Base-by-base conservation (phyloP, 345 rosid species). In the Arabidopsis arenosa region DNA sequence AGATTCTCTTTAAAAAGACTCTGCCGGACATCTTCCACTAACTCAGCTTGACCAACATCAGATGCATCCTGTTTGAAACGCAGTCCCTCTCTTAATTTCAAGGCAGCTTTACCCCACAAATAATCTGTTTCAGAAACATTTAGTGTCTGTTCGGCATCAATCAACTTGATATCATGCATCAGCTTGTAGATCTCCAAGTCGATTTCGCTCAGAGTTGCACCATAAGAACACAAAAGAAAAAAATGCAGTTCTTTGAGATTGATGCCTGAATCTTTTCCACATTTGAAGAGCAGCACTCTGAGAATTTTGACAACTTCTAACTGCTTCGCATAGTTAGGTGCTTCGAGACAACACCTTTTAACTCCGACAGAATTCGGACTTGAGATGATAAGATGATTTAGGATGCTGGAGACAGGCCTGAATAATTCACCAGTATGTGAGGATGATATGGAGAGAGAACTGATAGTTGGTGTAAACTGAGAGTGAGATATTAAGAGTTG, bases 151-250 rank as follows among this genome's bases (percentile, higher is more conserved):
- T 83, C 76, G 18, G 56, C 77, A 68, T 81, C 90, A 43, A 77
- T 70, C 26, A 76, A 73, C 81, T 88, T 89, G 60, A 92, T 86
- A 79, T 82, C 90, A 78, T 58, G 83, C 88, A 90, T 78, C 74
- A 92, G 51, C 78, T 66, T 76, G 80, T 82, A 85, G 63, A 95
- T 80, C 89, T 89, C 96, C 82, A 84, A 36, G 84, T 95, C 97
- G 74, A 81, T 79, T 65, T 89, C 87, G 79, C 88, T 40, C 5
- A 89, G 81, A 14, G 97, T 92, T 59, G 96, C 99, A 79, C 92
- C 91, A 84, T 95, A 95, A 65, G 97, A 89, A 83, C 90, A 86
- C 80, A 89, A 80, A 77, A 95, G 92, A 81, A 92, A 83, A 9
- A 78, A 74, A 63, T 81, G 82, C 58, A 95, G 80, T 74, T 88